A percentile compares a stretch with the other conserved stretches of the same genome.
These are phyloP conservation scores for Kwoniella heveanensis DNA, from an alignment of 768 basidiomycete species.

Conservation along the genomic window DNA sequence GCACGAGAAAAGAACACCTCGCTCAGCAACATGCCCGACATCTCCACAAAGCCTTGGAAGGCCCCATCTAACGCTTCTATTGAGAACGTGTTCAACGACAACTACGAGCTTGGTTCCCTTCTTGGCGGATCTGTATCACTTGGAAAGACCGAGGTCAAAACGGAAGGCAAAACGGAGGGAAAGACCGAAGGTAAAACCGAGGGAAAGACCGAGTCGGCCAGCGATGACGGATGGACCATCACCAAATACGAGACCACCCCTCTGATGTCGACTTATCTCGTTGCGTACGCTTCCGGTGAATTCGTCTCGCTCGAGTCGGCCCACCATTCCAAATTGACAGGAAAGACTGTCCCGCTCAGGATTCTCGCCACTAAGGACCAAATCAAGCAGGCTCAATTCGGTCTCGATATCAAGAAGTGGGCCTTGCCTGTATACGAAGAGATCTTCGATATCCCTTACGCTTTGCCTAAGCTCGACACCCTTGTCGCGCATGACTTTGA, in stretches of 20 bases:
- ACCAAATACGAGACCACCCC: constrained; percentile 81
- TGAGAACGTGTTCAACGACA: constrained; percentile 44
- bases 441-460: constrained; percentile 88
- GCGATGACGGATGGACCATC: constrained; percentile 67
- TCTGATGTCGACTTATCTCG: constrained; percentile 80
- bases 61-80: constrained; percentile 34
- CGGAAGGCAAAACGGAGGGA: constrained; percentile 53
- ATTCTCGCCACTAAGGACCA: constrained; percentile 82
- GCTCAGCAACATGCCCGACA: constrained; percentile 82
- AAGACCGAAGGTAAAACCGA: constrained; percentile 55
- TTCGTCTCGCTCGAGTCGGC: constrained; percentile 73
- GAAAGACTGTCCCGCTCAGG: constrained; percentile 76
- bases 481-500: constrained; percentile 87
- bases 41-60: constrained; percentile 63
- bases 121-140: constrained; percentile 29
- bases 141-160: constrained; percentile 52
- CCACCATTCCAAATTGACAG: constrained; percentile 76
- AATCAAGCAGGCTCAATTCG: constrained; percentile 79
- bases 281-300: constrained; percentile 73
- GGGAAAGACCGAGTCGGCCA: constrained; percentile 38
- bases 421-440: constrained; percentile 89
- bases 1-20: constrained; percentile 74
- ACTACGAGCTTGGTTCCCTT: constrained; percentile 47
- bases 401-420: constrained; percentile 77
- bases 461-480: constrained; percentile 91